Evolutionary conservation across 2,329 filamentous ascomycete genomes (phyloP).

Genomic region (Lachnellula cervina): DNA sequence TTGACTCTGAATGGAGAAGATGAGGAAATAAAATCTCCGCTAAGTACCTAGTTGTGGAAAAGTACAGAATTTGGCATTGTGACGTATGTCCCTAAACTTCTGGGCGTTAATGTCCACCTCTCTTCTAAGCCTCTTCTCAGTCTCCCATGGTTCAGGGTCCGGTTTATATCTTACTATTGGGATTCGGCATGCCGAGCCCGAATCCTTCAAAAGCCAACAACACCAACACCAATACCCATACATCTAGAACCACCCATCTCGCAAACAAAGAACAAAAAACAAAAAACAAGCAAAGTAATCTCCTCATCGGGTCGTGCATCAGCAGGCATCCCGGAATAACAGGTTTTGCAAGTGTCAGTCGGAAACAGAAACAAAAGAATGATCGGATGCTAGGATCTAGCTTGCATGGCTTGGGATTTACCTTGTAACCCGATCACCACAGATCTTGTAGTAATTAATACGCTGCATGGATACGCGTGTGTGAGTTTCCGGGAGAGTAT

Average conservation of each 20-base stretch:
- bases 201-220: not conserved
- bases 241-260: not conserved
- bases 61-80: not conserved
- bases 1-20: not conserved
- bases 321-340: no score
- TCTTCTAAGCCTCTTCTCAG: no score
- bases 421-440: constrained; percentile 15
- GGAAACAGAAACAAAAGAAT: not conserved
- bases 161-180: not conserved
- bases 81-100: not conserved
- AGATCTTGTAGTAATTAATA: constrained; percentile 1
- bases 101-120: not conserved
- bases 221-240: not conserved
- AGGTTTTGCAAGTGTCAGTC: not conserved
- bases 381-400: constrained; percentile 9
- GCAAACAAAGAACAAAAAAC: not conserved
- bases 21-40: not conserved
- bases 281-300: not conserved
- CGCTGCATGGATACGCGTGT: constrained; percentile 2
- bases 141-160: not conserved
- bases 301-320: not conserved
- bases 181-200: no score
- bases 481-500: not conserved
- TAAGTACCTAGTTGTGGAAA: no score
- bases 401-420: constrained; percentile 9